Evolutionary conservation across 371 early-diverging fungal genomes (phyloP), one percentile per base, ranked within the genome.

Genomic region (Phascolomyces articulosus): DNA sequence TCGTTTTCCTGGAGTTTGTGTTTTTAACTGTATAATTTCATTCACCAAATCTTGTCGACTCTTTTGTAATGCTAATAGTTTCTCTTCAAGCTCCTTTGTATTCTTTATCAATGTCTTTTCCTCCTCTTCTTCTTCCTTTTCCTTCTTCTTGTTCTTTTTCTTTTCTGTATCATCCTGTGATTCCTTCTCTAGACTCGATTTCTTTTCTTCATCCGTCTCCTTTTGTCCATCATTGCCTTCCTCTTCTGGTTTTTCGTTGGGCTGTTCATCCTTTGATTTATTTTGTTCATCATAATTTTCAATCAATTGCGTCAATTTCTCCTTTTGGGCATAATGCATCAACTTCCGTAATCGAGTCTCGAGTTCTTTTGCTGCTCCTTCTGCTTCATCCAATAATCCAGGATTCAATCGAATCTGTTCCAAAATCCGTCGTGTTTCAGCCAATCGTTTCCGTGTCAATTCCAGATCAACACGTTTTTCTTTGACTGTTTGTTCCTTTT

Each of bases 1-100:
- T 20, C 71, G 62, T 44, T 72, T 71, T 26, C 67, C 68, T 0
- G 83, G 79, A 23, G 68, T 67, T 24, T 70, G 67, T 11, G 71
- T 48, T 53, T 63, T 55, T 3, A 78, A 47, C 4, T 57, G 26
- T 15, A 73, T 58, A 13, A 78, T 28, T 27, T 61, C 56, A 9
- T 74, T 69, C 3, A 74, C 72, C 28, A 64, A 53, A 27, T 58
- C 26, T 34, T 66, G 62, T 38, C 76, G 62, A 4, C 53, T 53
- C 34, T 70, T 28, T 41, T 76, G 67, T 20, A 66, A 20, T 9
- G 26, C 15, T 3, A 15, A 18, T 55, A 60, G 21, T 60, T 64
- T 48, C 20, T 54, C 56, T 29, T 49, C 55, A 9, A 69, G 40
- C 6, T 27, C 57, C 10, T 58, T 34, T 11, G 55, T 44, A 3